phyloP scores from a whole-genome alignment of 164 flowering plant species.

The Hamamelis virginiana region DNA sequence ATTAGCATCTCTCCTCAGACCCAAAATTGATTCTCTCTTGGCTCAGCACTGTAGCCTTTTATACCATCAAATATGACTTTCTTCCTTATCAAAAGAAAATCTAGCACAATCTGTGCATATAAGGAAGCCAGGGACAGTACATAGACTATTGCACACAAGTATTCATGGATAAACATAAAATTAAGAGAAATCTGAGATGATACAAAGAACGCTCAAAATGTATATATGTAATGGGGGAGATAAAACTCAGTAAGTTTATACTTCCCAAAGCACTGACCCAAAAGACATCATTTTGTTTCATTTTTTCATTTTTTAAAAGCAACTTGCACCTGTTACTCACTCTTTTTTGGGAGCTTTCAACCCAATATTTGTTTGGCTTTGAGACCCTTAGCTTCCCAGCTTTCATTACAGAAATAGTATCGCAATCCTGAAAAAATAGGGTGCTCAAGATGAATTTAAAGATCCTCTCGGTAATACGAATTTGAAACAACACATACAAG shows the following conservation, averaged over 20 bases:
- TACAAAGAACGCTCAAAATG: not conserved
- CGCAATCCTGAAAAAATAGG: conserved; percentile 62
- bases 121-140: too few species aligned
- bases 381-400: conserved; percentile 73
- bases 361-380: conserved; percentile 96
- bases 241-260: too few species aligned
- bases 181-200: not conserved
- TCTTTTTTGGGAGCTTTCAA: conserved; percentile 92
- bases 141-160: not conserved
- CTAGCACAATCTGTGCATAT: too few species aligned
- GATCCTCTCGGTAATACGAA: not conserved
- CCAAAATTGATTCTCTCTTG: too few species aligned
- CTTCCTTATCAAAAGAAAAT: too few species aligned
- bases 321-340: conserved; percentile 46
- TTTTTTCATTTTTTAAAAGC: too few species aligned
- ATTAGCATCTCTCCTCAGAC: too few species aligned
- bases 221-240: not conserved
- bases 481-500: not conserved
- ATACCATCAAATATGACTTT: too few species aligned
- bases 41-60: too few species aligned
- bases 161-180: not conserved
- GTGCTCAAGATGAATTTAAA: not conserved
- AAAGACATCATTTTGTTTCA: too few species aligned
- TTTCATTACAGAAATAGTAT: conserved; percentile 65
- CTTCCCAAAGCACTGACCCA: too few species aligned